Percentiles rank a stretch among this genome's conserved stretches.
Conservation (phyloP, 2,329 filamentous ascomycete genomes). For the Colletotrichum simmondsii region DNA sequence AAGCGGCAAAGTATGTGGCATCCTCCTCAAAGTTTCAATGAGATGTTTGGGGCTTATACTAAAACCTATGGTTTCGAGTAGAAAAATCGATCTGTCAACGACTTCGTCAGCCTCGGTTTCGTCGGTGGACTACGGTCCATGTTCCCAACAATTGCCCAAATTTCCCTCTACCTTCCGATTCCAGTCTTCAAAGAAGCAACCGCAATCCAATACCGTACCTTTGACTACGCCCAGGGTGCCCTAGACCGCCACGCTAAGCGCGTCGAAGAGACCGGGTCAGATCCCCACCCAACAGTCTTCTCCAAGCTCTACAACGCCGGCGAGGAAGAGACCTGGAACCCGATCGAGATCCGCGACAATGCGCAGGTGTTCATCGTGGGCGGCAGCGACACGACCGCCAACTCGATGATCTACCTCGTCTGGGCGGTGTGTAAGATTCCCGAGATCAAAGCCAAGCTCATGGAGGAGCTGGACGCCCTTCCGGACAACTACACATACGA, state of each 20-base stretch:
- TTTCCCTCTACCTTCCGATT: constrained; percentile 21
- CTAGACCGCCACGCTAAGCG: constrained; percentile 24
- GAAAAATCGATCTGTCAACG: constrained; percentile 27
- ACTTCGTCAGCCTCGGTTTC: constrained; percentile 26
- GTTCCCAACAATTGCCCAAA: constrained; percentile 11
- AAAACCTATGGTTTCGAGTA: neutral
- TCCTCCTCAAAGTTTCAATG: neutral
- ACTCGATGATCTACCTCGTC: constrained; percentile 59
- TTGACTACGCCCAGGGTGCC: constrained; percentile 22
- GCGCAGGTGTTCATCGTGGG: constrained; percentile 55
- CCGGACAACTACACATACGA: constrained; percentile 41
- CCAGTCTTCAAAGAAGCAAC: constrained; percentile 23
- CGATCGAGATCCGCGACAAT: constrained; percentile 30
- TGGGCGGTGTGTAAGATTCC: constrained; percentile 50
- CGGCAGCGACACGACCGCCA: constrained; percentile 63
- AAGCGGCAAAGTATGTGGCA: constrained; percentile 43
- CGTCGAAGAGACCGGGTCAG: constrained; percentile 7
- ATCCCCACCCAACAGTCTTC: constrained; percentile 23
- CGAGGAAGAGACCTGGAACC: constrained; percentile 14
- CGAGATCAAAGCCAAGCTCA: constrained; percentile 43
- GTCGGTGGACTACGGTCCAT: constrained; percentile 22
- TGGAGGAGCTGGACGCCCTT: constrained; percentile 44
- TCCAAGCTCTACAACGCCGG: constrained; percentile 26
- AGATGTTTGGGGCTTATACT: neutral
- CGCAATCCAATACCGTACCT: constrained; percentile 16